phyloP scores from a whole-genome alignment of 306 rosid species.

The Gleditsia sinensis region DNA sequence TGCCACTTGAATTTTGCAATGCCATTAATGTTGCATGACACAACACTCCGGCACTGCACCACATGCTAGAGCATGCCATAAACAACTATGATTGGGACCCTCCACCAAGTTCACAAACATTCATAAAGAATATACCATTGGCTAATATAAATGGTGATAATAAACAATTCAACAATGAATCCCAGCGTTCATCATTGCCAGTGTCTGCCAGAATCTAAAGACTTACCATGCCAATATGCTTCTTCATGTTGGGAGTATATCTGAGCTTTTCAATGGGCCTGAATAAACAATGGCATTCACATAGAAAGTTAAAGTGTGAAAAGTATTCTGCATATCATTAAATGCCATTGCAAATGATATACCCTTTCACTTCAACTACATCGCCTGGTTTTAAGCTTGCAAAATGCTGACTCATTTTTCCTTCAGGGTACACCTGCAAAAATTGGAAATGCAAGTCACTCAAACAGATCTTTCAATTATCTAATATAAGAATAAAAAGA shows the following conservation, averaged over 20 bases:
- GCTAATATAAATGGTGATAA: constrained; percentile 5
- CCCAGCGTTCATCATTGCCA: constrained; percentile 19
- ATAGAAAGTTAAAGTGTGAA: constrained; percentile 30
- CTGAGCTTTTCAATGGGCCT: constrained; percentile 93
- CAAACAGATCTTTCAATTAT: neutral
- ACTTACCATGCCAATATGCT: constrained; percentile 96
- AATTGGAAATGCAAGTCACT: constrained; percentile 31
- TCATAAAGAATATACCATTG: constrained; percentile 14
- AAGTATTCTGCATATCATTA: constrained; percentile 25
- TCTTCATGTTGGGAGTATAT: constrained; percentile 95
- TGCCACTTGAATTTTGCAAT: neutral
- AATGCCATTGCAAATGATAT: constrained; percentile 30
- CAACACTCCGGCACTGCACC: neutral
- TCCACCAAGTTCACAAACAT: constrained; percentile 16
- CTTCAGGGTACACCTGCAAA: constrained; percentile 88
- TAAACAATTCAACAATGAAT: constrained; percentile 10
- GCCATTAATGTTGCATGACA: neutral
- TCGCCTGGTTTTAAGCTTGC: constrained; percentile 98
- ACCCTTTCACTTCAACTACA: constrained; percentile 98
- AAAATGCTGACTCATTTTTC: constrained; percentile 98
- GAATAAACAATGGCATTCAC: constrained; percentile 37
- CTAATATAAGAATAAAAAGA: neutral
- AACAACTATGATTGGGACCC: constrained; percentile 1
- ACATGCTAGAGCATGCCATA: neutral
- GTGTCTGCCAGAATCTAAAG: constrained; percentile 3